Evolutionary conservation across 192 early-diverging fungal genomes (phyloP).

Genomic region (Spinellus fusiger): DNA sequence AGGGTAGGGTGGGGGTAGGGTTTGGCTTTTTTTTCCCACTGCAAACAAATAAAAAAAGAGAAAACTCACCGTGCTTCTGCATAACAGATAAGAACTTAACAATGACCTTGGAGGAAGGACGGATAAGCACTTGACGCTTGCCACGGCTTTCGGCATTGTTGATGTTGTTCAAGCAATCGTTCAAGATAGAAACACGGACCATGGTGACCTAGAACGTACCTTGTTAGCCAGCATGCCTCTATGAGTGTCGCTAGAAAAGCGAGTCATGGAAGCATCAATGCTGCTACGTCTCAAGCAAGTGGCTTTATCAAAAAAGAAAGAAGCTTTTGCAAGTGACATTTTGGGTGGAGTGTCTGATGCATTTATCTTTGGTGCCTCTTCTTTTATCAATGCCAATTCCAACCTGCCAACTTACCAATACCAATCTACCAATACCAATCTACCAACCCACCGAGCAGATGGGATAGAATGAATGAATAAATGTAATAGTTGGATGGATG

Average conservation of each 20-base stretch:
- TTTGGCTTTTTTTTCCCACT: no score
- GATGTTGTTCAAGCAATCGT: conserved; percentile 98
- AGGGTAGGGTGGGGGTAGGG: no score
- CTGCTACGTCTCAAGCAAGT: neutral
- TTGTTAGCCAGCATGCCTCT: neutral
- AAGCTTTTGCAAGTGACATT: neutral
- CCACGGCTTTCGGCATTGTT: conserved; percentile 98
- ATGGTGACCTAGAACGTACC: conserved; percentile 50
- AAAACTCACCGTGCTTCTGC: conserved; percentile 92
- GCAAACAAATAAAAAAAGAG: no score
- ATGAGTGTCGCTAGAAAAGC: conserved; percentile 23
- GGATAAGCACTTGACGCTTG: conserved; percentile 96
- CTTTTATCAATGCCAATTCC: neutral
- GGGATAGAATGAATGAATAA: no score
- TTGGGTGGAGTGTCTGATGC: neutral
- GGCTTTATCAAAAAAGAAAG: neutral
- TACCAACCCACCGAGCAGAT: no score
- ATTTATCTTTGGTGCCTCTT: neutral
- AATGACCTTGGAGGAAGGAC: conserved; percentile 97
- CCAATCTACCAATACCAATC: no score
- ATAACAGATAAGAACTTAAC: conserved; percentile 98
- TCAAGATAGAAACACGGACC: conserved; percentile 95
- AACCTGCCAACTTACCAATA: no score
- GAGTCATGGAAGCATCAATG: conserved; percentile 19
- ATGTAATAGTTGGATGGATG: neutral